phyloP scores from a whole-genome alignment of 169 alveolate genomes.

The Eimeria brunetti region DNA sequence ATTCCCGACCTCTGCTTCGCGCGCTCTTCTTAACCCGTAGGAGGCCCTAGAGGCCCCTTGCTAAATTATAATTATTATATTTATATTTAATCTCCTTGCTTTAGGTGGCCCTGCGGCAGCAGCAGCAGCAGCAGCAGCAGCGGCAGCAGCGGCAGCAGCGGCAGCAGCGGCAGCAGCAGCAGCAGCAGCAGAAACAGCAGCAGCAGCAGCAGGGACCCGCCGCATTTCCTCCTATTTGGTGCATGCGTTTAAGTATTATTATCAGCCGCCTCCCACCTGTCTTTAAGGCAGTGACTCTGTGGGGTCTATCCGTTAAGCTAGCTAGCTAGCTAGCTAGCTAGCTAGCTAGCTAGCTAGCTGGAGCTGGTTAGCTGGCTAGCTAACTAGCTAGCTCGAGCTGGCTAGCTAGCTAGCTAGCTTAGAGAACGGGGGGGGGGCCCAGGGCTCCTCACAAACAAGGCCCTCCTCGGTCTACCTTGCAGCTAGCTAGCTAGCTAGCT shows the following conservation, averaged over 20 bases:
- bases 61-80: no score
- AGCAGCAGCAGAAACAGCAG: conserved; percentile 14
- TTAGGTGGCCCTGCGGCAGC: conserved; percentile 18
- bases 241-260: background rate
- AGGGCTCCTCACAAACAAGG: background rate
- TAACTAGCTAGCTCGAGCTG: no score
- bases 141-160: conserved; percentile 23
- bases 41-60: conserved; percentile 50
- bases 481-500: no score
- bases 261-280: conserved; percentile 6
- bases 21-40: conserved; percentile 30
- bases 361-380: no score
- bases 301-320: conserved; percentile 20
- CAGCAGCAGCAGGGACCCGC: conserved; percentile 32
- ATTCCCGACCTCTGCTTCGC: conserved; percentile 3
- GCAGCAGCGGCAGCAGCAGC: background rate
- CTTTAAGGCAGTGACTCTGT: background rate
- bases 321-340: conserved; percentile 8
- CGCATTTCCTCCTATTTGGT: background rate
- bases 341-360: no score
- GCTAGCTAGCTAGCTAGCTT: no score
- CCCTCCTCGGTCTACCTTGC: background rate
- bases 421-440: conserved; percentile 13
- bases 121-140: conserved; percentile 47
- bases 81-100: background rate